These are phyloP conservation scores for Noccaea caerulescens DNA, from an alignment of 345 rosid species.

Conservation along the genomic window DNA sequence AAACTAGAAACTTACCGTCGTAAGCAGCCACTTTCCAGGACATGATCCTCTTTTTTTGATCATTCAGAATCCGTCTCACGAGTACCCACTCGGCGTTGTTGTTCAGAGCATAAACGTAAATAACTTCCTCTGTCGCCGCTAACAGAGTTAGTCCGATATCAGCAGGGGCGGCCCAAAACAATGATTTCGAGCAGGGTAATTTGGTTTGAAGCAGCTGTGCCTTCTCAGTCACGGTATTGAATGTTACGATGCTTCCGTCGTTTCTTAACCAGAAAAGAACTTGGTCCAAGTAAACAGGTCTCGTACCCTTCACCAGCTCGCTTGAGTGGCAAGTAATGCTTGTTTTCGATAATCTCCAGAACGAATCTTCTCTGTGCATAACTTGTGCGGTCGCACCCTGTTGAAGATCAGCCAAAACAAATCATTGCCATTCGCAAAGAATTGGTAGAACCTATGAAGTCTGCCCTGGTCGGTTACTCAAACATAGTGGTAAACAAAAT, in stretches of 20 bases:
- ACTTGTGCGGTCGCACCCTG: too few species aligned
- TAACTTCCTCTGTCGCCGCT: constrained; percentile 1
- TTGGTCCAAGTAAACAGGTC: constrained; percentile 16
- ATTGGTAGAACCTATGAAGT: too few species aligned
- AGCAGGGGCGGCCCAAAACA: background rate
- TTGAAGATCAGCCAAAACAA: too few species aligned
- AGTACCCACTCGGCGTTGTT: constrained; percentile 1
- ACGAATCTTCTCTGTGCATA: background rate
- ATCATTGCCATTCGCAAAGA: too few species aligned
- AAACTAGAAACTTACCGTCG: constrained; percentile 4
- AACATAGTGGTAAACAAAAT: too few species aligned
- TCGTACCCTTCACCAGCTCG: background rate
- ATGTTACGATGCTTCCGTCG: constrained; percentile 11
- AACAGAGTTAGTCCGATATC: background rate
- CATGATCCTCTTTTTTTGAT: background rate
- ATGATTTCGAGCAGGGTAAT: background rate
- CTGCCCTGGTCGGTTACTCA: too few species aligned
- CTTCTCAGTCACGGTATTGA: constrained; percentile 6
- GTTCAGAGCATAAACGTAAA: background rate
- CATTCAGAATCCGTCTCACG: background rate
- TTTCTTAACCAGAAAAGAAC: constrained; percentile 12
- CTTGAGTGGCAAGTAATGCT: constrained; percentile 23
- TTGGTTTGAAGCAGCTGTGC: constrained; percentile 1
- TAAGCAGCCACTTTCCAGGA: constrained; percentile 11
- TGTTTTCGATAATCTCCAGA: constrained; percentile 1